Conservation (phyloP, 306 rosid genomes). For the Casuarina glauca region DNA sequence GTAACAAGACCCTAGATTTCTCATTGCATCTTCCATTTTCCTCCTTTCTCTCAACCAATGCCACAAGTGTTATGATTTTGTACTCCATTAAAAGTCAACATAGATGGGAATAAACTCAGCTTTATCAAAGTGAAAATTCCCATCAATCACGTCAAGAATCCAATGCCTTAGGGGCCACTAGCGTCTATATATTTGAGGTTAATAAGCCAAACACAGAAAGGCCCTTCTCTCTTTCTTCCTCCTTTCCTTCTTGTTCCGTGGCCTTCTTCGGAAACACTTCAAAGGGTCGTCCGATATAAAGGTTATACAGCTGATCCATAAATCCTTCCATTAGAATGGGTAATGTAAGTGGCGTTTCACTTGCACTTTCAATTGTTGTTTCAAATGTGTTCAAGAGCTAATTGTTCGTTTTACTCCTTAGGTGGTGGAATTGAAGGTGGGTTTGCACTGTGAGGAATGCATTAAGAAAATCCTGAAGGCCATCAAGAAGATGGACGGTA, state of each 20-base stretch:
- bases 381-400: background rate
- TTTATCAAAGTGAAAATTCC: constrained; percentile 29
- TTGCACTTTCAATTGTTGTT: constrained; percentile 3
- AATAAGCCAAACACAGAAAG: background rate
- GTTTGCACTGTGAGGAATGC: constrained; percentile 80
- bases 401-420: constrained; percentile 15
- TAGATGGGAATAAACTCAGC: constrained; percentile 31
- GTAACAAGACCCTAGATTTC: background rate
- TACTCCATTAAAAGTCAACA: constrained; percentile 40
- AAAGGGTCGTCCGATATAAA: background rate
- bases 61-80: constrained; percentile 29
- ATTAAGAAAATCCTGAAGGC: constrained; percentile 85
- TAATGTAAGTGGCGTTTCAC: constrained; percentile 41
- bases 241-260: background rate
- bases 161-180: constrained; percentile 33
- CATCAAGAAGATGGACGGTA: constrained; percentile 85
- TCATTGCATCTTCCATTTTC: background rate
- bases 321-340: constrained; percentile 36
- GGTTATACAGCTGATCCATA: background rate
- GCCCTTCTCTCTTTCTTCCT: background rate
- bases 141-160: constrained; percentile 46
- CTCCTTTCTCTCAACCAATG: constrained; percentile 10
- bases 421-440: constrained; percentile 91
- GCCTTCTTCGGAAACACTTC: too few species aligned
- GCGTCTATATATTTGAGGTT: background rate